phyloP scores from a whole-genome alignment of 2,329 filamentous ascomycete genomes.

The Hymenoscyphus occultus region DNA sequence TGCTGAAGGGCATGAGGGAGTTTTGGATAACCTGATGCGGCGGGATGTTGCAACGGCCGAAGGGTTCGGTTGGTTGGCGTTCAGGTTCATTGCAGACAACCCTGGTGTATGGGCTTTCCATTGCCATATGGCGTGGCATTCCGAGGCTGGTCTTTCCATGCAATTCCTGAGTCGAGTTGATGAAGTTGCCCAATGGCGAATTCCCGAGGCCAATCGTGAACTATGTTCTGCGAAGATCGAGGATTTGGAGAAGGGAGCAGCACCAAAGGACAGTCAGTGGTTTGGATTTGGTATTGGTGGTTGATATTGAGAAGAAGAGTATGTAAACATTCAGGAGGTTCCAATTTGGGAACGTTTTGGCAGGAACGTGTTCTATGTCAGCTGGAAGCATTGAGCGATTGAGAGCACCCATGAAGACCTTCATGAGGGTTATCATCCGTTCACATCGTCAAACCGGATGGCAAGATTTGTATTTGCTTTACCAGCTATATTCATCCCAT shows the following conservation, averaged over 20 bases:
- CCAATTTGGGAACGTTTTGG: not conserved
- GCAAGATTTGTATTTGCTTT: not conserved
- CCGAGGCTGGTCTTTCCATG: slow-evolving; percentile 57
- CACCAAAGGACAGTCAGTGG: slow-evolving; percentile 49
- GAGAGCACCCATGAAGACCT: not conserved
- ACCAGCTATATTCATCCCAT: too few relatives aligned
- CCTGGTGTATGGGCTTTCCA: slow-evolving; percentile 57
- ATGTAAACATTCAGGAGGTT: not conserved
- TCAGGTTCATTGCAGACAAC: slow-evolving; percentile 55
- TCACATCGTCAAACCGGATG: not conserved
- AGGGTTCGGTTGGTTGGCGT: slow-evolving; percentile 52
- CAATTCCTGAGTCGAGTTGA: slow-evolving; percentile 52
- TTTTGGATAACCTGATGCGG: slow-evolving; percentile 43
- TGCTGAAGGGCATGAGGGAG: slow-evolving; percentile 37
- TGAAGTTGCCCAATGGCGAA: slow-evolving; percentile 40
- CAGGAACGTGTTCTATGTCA: not conserved
- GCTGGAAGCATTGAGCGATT: not conserved
- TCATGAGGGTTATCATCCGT: not conserved
- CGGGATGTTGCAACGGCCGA: slow-evolving; percentile 53
- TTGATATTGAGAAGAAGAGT: slow-evolving; percentile 11
- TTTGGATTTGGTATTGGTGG: slow-evolving; percentile 35
- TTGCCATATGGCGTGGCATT: slow-evolving; percentile 59
- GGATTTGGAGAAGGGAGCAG: slow-evolving; percentile 47
- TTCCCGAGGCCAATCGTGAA: slow-evolving; percentile 45
- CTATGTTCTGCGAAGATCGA: slow-evolving; percentile 44